Base-by-base conservation (phyloP, 441 rosid genomes). In the Populus hybrid region DNA sequence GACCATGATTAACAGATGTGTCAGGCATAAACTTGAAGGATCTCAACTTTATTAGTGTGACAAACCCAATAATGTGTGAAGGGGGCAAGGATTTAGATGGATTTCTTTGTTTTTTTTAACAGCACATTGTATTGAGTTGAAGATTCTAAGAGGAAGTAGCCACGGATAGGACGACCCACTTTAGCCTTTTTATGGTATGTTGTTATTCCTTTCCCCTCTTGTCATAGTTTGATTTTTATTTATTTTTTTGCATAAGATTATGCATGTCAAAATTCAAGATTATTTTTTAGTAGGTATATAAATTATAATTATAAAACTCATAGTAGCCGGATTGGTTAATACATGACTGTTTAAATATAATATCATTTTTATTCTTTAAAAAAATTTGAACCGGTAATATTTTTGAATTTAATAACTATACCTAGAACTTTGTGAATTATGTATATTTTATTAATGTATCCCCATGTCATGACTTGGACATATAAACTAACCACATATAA, bases 241-340 rank as follows among this genome's bases (percentile, higher is more conserved):
- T 26, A 1, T 26, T 26, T 26, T 26, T 26, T 26, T 26, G 42
- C 8, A 50, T 50, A 4, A 14, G 2, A 50, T 16, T 50, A 1
- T 50, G 57, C 0, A 5, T 50, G 18, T 50, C 0, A 50, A 50
- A 14, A 50, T 50, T 50, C 2, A 50, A 50, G 7, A 5, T 5
- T 0, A 50, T 50, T 50, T 50, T 50, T 50, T 14, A 5, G 57
- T 0, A 3, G 1, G 0, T 14, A 50, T 50, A 6, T 14, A 46
- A 14, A 46, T 46, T 0, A 5, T 50, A 50, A 16, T 5, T 50
- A 14, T 50, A 50, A 50, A 50, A 50, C 8, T 5, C 6, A 1
- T 5, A 50, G 8, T 14, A 5, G 0, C 6, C 20, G 0, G 20
- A 46, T 1, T 0, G 42, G 1, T 38, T 2, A 2, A 38, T 5